These are phyloP conservation scores for Aspergillus ochraceoroseus DNA, from an alignment of 2,329 filamentous ascomycete species.

Conservation along the genomic window DNA sequence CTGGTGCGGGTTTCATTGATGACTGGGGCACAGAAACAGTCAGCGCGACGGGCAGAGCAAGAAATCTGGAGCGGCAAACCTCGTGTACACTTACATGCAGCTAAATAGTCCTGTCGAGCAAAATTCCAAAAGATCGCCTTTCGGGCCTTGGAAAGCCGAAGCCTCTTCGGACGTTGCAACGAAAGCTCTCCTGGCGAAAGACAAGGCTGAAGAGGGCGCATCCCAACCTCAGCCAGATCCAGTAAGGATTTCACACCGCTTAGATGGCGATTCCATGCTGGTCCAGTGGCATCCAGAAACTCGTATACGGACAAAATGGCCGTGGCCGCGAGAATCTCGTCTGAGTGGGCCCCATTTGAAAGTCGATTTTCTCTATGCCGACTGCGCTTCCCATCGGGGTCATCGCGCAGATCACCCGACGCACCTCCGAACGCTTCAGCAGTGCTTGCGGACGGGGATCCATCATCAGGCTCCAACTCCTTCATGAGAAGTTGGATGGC, in stretches of 20 bases:
- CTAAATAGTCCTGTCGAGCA: slow-evolving; percentile 60
- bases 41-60: background rate
- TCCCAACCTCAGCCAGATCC: slow-evolving; percentile 43
- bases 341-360: slow-evolving; percentile 41
- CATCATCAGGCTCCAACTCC: slow-evolving; percentile 40
- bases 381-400: slow-evolving; percentile 41
- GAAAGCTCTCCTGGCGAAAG: slow-evolving; percentile 42
- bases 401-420: slow-evolving; percentile 34
- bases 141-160: slow-evolving; percentile 51
- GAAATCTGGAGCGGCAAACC: background rate
- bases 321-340: slow-evolving; percentile 61
- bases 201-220: slow-evolving; percentile 38
- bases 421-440: slow-evolving; percentile 36
- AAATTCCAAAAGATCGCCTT: slow-evolving; percentile 64
- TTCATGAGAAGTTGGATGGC: slow-evolving; percentile 55
- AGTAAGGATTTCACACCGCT: slow-evolving; percentile 62
- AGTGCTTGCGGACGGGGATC: slow-evolving; percentile 32
- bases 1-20: slow-evolving; percentile 58
- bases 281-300: slow-evolving; percentile 60
- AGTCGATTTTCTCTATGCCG: slow-evolving; percentile 44
- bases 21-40: slow-evolving; percentile 24
- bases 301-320: slow-evolving; percentile 65
- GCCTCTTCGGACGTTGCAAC: slow-evolving; percentile 29
- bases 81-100: slow-evolving; percentile 50
- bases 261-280: slow-evolving; percentile 60